Percentiles rank a stretch among this genome's conserved stretches.
Conservation (phyloP, 1,139 yeast genomes). For the Geotrichum reessii region DNA sequence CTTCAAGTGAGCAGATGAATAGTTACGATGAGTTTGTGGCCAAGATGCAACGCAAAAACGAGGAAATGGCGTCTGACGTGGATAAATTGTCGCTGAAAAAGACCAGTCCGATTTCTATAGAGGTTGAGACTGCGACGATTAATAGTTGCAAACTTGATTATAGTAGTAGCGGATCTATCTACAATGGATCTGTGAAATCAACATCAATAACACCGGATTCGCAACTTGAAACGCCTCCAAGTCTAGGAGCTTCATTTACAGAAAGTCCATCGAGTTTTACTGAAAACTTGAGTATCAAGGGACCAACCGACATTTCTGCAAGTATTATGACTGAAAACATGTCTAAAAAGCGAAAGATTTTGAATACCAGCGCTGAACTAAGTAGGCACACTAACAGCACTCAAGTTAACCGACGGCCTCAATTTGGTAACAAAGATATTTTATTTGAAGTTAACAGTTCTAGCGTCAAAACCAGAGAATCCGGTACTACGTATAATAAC, state of each 20-base stretch:
- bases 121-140: neutral
- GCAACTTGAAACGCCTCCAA: neutral
- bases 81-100: neutral
- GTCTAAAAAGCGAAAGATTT: neutral
- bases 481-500: too few relatives aligned
- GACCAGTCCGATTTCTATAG: neutral
- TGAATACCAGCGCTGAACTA: neutral
- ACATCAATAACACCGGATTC: constrained; percentile 6
- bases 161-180: too few relatives aligned
- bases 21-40: neutral
- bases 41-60: neutral
- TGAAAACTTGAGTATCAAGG: neutral
- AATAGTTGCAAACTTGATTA: too few relatives aligned
- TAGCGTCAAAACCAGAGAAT: neutral
- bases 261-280: neutral
- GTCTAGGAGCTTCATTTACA: neutral
- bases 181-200: neutral
- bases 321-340: neutral
- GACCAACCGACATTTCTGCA: neutral
- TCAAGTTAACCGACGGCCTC: neutral
- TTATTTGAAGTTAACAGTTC: neutral
- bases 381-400: neutral
- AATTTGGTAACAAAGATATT: neutral
- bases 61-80: neutral
- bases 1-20: neutral